Evolutionary conservation across 2,329 filamentous ascomycete species (phyloP).

Genomic region (Penicillium rolfsii): DNA sequence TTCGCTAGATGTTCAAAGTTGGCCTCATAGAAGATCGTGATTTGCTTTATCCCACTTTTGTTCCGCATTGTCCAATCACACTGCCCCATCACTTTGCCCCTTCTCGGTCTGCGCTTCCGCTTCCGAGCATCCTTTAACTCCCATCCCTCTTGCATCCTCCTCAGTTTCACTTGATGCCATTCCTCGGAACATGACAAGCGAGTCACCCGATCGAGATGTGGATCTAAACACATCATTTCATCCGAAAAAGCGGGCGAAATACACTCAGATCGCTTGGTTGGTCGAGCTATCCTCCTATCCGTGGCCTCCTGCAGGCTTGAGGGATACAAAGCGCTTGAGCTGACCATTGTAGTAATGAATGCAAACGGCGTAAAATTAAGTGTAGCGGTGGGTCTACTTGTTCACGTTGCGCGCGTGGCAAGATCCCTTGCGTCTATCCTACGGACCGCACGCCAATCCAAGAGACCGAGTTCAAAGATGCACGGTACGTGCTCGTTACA

Average conservation of each 20-base stretch:
- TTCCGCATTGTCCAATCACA: not conserved
- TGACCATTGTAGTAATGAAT: constrained; percentile 62
- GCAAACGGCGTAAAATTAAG: constrained; percentile 75
- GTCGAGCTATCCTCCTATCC: not conserved
- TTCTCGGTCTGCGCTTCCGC: not conserved
- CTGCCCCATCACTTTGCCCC: no score
- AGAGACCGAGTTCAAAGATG: constrained; percentile 23
- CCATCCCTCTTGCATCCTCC: not conserved
- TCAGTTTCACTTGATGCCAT: not conserved
- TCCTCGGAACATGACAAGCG: constrained; percentile 5
- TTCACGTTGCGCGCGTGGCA: constrained; percentile 64
- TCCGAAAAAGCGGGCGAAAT: constrained; percentile 38
- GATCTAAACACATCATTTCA: constrained; percentile 7
- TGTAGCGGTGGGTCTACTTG: constrained; percentile 73
- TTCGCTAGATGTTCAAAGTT: not conserved
- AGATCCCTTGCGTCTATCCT: constrained; percentile 67
- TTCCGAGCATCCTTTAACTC: not conserved
- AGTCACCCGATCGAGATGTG: not conserved
- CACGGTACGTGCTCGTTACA: constrained; percentile 19
- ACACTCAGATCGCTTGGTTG: constrained; percentile 43
- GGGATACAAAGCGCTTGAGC: not conserved
- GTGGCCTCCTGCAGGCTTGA: not conserved
- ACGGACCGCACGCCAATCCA: constrained; percentile 57
- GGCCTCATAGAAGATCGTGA: not conserved
- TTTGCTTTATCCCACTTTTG: not conserved